Evolutionary conservation across 1,139 yeast genomes (phyloP).

Genomic region (Oligophagozyma castellii): DNA sequence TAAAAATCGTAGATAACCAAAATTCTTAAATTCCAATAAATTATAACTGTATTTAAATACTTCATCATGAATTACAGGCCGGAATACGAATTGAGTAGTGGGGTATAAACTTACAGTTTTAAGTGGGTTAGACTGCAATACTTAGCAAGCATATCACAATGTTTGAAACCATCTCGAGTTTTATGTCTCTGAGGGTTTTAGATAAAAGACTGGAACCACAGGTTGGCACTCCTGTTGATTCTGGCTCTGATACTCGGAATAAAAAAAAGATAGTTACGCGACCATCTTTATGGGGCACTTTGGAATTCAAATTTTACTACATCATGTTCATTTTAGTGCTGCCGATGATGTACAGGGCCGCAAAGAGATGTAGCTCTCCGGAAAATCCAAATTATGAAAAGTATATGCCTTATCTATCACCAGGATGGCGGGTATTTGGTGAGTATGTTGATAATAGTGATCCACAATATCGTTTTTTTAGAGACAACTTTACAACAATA

Average conservation of each 20-base stretch:
- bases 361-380: slow-evolving; percentile 68
- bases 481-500: slow-evolving; percentile 62
- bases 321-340: slow-evolving; percentile 51
- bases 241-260: background rate
- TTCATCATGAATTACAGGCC: too few species aligned
- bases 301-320: slow-evolving; percentile 57
- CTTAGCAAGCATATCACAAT: too few species aligned
- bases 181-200: too few species aligned
- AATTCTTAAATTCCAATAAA: too few species aligned
- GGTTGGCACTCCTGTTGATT: background rate
- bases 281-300: slow-evolving; percentile 2
- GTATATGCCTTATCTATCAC: slow-evolving; percentile 45
- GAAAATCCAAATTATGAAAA: slow-evolving; percentile 61
- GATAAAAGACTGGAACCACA: too few species aligned
- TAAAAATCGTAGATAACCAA: too few species aligned
- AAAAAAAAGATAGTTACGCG: background rate
- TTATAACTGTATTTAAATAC: too few species aligned
- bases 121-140: too few species aligned
- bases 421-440: slow-evolving; percentile 72
- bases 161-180: too few species aligned
- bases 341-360: slow-evolving; percentile 73
- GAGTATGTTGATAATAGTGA: slow-evolving; percentile 77
- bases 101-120: too few species aligned
- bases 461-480: slow-evolving; percentile 72
- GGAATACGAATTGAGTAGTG: too few species aligned